phyloP scores from a whole-genome alignment of 495 filamentous ascomycete species.

The Penicillium tannophilum region DNA sequence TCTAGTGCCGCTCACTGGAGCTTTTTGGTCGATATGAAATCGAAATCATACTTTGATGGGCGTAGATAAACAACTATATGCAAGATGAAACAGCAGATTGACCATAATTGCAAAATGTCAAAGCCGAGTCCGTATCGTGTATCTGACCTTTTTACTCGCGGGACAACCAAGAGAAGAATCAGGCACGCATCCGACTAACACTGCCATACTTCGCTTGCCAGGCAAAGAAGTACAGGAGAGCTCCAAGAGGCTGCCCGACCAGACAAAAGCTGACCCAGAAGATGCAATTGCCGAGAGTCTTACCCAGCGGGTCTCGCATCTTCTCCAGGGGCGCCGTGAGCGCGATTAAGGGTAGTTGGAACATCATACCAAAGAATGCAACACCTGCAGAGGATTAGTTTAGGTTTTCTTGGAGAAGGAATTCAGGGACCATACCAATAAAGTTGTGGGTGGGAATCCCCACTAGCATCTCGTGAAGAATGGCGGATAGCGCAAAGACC shows the following conservation, averaged over 20 bases:
- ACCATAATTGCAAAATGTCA: neutral
- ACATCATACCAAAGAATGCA: constrained; percentile 90
- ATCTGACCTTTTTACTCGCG: neutral
- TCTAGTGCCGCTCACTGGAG: too few relatives aligned
- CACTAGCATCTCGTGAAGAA: constrained; percentile 90
- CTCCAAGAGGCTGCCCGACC: constrained; percentile 89
- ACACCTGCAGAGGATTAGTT: constrained; percentile 58
- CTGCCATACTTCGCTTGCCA: constrained; percentile 98
- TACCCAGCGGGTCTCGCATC: constrained; percentile 70
- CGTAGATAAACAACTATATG: neutral
- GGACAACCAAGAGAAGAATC: neutral
- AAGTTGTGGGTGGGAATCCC: constrained; percentile 96
- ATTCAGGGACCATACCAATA: constrained; percentile 59
- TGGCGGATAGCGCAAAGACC: constrained; percentile 83
- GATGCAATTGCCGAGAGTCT: constrained; percentile 82
- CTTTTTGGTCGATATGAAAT: neutral
- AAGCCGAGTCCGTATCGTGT: neutral
- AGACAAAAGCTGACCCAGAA: constrained; percentile 97
- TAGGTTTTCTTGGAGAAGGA: neutral
- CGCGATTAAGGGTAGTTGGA: constrained; percentile 86
- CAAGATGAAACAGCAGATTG: neutral
- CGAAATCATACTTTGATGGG: neutral
- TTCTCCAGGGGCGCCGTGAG: constrained; percentile 77
- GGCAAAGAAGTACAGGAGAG: constrained; percentile 91
- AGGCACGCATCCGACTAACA: constrained; percentile 45